Conservation (phyloP, 2,329 filamentous ascomycete species). For the Verticillium nubilum region DNA sequence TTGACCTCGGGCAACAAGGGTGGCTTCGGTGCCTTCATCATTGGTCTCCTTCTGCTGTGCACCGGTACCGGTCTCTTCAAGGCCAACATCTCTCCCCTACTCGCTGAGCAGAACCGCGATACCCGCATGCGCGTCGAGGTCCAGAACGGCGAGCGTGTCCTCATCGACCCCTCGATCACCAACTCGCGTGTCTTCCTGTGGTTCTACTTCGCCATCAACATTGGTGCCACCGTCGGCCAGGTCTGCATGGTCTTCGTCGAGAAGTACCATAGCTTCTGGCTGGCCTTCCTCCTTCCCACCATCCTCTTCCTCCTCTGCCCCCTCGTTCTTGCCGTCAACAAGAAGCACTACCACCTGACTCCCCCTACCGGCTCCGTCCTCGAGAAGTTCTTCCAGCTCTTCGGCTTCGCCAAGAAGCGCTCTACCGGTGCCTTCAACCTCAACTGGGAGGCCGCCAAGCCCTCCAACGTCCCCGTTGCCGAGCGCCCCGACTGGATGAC, state of each 20-base stretch:
- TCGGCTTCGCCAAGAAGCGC: slow-evolving; percentile 56
- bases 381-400: slow-evolving; percentile 59
- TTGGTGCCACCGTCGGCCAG: slow-evolving; percentile 57
- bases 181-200: slow-evolving; percentile 65
- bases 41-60: slow-evolving; percentile 51
- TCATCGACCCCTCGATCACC: slow-evolving; percentile 65
- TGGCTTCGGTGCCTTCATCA: slow-evolving; percentile 61
- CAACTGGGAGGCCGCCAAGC: slow-evolving; percentile 65
- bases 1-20: slow-evolving; percentile 48
- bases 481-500: slow-evolving; percentile 69
- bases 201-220: slow-evolving; percentile 54
- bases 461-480: slow-evolving; percentile 50
- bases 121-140: slow-evolving; percentile 52
- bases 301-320: slow-evolving; percentile 59
- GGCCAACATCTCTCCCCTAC: slow-evolving; percentile 67
- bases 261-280: slow-evolving; percentile 72
- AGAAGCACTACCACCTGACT: slow-evolving; percentile 53
- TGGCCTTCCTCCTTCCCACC: slow-evolving; percentile 64
- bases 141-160: slow-evolving; percentile 53
- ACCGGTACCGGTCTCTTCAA: slow-evolving; percentile 78
- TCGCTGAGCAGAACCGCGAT: slow-evolving; percentile 65
- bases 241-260: slow-evolving; percentile 68
- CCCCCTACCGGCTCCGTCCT: slow-evolving; percentile 70
- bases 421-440: slow-evolving; percentile 58
- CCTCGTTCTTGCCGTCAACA: slow-evolving; percentile 53